phyloP scores from a whole-genome alignment of 2,329 filamentous ascomycete species.

The Scytalidium sp. region DNA sequence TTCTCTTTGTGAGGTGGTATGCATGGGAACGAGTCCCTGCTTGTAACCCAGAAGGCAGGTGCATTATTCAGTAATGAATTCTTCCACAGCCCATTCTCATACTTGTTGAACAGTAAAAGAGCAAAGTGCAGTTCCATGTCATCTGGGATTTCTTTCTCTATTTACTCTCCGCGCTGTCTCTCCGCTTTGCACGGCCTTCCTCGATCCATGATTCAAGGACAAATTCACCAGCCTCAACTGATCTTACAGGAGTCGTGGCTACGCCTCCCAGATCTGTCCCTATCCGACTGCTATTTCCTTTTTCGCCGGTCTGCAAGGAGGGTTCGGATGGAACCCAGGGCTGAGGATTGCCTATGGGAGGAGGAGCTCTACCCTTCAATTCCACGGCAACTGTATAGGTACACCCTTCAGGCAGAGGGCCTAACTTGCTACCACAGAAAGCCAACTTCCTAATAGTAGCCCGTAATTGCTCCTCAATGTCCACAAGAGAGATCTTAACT shows the following conservation, averaged over 20 bases:
- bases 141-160: neutral
- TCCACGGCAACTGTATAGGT: constrained; percentile 78
- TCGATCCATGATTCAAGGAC: constrained; percentile 69
- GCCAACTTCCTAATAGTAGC: constrained; percentile 63
- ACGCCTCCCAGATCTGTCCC: constrained; percentile 44
- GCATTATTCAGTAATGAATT: no score
- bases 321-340: constrained; percentile 57
- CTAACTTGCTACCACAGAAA: constrained; percentile 55
- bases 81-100: no score
- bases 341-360: constrained; percentile 61
- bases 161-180: neutral
- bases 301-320: constrained; percentile 30
- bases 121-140: no score
- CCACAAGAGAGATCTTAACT: constrained; percentile 43
- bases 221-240: constrained; percentile 63
- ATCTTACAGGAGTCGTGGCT: constrained; percentile 58
- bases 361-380: constrained; percentile 51
- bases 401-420: constrained; percentile 58
- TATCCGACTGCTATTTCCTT: constrained; percentile 18
- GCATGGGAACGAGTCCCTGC: no score
- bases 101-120: no score
- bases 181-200: constrained; percentile 38
- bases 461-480: constrained; percentile 71
- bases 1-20: no score
- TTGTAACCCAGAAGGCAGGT: no score